Percentiles rank a stretch among this genome's conserved stretches.
Conservation (phyloP, 805 yeast genomes). For the Suhomyces xylopsoci region DNA sequence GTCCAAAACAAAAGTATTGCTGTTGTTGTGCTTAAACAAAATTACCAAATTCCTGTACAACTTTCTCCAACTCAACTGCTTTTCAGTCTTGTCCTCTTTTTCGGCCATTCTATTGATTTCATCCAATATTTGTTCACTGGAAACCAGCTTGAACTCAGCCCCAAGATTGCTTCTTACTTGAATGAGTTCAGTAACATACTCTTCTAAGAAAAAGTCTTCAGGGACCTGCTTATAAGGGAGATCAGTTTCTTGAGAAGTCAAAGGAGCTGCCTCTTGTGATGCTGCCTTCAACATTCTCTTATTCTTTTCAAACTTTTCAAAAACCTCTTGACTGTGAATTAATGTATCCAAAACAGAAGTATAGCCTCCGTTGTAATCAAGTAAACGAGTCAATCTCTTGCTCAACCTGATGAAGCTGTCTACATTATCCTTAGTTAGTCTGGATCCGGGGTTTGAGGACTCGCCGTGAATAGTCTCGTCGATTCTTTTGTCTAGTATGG, state of each 20-base stretch:
- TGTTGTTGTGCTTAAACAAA: slow-evolving; percentile 33
- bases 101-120: slow-evolving; percentile 14
- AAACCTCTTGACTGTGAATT: slow-evolving; percentile 41
- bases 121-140: slow-evolving; percentile 12
- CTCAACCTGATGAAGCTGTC: slow-evolving; percentile 14
- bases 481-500: slow-evolving; percentile 13
- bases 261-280: neutral
- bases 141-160: slow-evolving; percentile 14
- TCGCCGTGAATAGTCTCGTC: slow-evolving; percentile 12
- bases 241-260: neutral
- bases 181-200: slow-evolving; percentile 28
- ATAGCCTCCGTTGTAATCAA: slow-evolving; percentile 54
- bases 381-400: slow-evolving; percentile 26
- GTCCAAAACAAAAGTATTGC: slow-evolving; percentile 33
- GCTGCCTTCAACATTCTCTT: slow-evolving; percentile 2
- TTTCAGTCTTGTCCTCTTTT: slow-evolving; percentile 14
- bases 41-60: slow-evolving; percentile 27
- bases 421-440: slow-evolving; percentile 12
- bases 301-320: slow-evolving; percentile 20
- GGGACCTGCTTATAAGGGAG: slow-evolving; percentile 28
- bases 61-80: slow-evolving; percentile 22
- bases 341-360: slow-evolving; percentile 57
- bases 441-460: slow-evolving; percentile 11
- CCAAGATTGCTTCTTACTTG: slow-evolving; percentile 20
- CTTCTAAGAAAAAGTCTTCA: slow-evolving; percentile 31